phyloP scores from a whole-genome alignment of 2,329 filamentous ascomycete species.

The Diplodia intermedia region DNA sequence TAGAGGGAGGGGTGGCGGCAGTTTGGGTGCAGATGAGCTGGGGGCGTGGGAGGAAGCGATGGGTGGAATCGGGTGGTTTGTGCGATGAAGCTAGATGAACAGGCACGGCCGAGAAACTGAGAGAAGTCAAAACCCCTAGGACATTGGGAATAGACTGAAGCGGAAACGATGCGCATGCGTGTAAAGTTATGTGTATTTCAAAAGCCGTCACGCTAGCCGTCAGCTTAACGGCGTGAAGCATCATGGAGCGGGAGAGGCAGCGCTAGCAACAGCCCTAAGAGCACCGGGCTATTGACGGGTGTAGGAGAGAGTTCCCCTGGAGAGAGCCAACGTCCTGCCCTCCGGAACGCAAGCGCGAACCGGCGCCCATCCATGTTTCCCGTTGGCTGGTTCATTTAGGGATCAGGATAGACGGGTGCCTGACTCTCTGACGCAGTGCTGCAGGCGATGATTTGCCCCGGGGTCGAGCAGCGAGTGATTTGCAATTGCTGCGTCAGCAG shows the following conservation, averaged over 20 bases:
- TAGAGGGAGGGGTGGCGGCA: slow-evolving; percentile 19
- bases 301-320: background rate
- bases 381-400: slow-evolving; percentile 22
- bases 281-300: background rate
- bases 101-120: background rate
- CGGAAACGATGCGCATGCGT: slow-evolving; percentile 17
- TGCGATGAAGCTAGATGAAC: slow-evolving; percentile 23
- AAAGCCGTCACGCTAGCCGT: slow-evolving; percentile 19
- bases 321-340: background rate
- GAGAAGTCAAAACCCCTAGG: slow-evolving; percentile 15
- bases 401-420: slow-evolving; percentile 15
- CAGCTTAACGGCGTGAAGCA: slow-evolving; percentile 17
- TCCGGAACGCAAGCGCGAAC: background rate
- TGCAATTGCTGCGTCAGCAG: slow-evolving; percentile 29
- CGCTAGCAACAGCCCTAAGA: background rate
- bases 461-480: slow-evolving; percentile 31
- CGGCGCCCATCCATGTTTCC: background rate
- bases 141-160: slow-evolving; percentile 7
- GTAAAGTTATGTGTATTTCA: slow-evolving; percentile 22
- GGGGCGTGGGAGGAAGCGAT: slow-evolving; percentile 21
- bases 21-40: slow-evolving; percentile 21
- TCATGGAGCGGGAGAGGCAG: slow-evolving; percentile 8
- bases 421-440: slow-evolving; percentile 13
- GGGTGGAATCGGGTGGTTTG: slow-evolving; percentile 19
- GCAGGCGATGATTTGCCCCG: slow-evolving; percentile 24